Conservation (phyloP, 257 asterid species). For the Ehretia macrophylla region DNA sequence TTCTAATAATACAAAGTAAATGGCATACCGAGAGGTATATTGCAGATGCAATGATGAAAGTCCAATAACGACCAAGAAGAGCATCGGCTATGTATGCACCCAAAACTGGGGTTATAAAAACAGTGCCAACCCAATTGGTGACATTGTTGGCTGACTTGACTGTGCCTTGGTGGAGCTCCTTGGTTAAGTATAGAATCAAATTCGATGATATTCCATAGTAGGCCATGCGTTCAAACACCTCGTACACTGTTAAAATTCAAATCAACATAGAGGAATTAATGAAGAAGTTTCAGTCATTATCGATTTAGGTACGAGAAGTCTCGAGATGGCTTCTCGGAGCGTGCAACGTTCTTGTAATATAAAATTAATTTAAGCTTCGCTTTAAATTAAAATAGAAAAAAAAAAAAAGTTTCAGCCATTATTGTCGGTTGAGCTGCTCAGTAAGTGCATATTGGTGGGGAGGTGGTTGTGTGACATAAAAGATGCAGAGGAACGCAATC, state of each 20-base stretch:
- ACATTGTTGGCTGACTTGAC: constrained; percentile 72
- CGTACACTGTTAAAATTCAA: constrained; percentile 52
- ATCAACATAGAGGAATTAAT: background rate
- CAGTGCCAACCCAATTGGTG: constrained; percentile 77
- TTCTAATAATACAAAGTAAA: background rate
- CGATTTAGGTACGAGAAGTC: no score
- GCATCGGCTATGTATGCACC: constrained; percentile 91
- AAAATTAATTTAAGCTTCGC: no score
- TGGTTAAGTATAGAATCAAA: constrained; percentile 62
- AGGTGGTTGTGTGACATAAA: no score
- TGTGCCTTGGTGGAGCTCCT: constrained; percentile 57
- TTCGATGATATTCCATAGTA: constrained; percentile 78
- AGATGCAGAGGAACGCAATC: no score
- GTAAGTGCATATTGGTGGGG: no score
- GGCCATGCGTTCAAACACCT: constrained; percentile 91
- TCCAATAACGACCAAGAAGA: constrained; percentile 70
- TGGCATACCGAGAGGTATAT: constrained; percentile 55
- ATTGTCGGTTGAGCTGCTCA: no score
- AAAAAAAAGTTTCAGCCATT: no score
- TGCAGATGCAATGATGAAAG: constrained; percentile 51
- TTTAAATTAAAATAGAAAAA: no score
- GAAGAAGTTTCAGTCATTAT: no score
- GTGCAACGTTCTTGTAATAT: no score
- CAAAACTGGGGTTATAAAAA: constrained; percentile 75
- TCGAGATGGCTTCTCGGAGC: no score